Conservation (phyloP, 441 rosid species). For the Hypseocharis bilobata region DNA sequence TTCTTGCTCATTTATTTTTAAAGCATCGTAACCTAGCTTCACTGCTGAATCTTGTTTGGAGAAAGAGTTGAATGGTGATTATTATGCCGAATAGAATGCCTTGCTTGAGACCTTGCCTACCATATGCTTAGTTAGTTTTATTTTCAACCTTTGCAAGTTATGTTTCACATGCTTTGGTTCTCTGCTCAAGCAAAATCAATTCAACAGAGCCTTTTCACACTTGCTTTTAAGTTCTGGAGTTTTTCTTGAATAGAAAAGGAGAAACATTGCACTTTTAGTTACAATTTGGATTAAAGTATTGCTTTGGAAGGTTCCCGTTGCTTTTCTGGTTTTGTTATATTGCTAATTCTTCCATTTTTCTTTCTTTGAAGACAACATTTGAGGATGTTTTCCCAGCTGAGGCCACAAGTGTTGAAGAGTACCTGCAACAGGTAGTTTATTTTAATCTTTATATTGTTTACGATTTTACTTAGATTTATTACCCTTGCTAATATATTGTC, state of each 20-base stretch:
- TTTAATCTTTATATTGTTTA: neutral
- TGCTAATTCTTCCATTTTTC: constrained; percentile 12
- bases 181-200: neutral
- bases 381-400: constrained; percentile 97
- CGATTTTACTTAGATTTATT: neutral
- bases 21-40: neutral
- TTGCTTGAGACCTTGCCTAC: neutral
- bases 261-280: neutral
- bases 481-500: neutral
- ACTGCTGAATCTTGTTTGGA: constrained; percentile 14
- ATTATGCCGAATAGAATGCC: neutral
- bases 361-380: constrained; percentile 54
- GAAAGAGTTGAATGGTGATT: neutral
- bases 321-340: constrained; percentile 8
- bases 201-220: neutral
- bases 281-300: too few species aligned
- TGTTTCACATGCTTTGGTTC: constrained; percentile 3
- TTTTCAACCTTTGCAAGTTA: constrained; percentile 1
- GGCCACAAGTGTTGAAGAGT: constrained; percentile 85
- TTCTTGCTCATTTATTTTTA: constrained; percentile 10
- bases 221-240: neutral
- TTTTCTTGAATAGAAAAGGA: neutral
- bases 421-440: constrained; percentile 72
- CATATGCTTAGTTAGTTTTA: neutral
- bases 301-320: neutral